Base-by-base conservation (phyloP, 1,284 basidiomycete genomes). In the Heterobasidion irregulare region DNA sequence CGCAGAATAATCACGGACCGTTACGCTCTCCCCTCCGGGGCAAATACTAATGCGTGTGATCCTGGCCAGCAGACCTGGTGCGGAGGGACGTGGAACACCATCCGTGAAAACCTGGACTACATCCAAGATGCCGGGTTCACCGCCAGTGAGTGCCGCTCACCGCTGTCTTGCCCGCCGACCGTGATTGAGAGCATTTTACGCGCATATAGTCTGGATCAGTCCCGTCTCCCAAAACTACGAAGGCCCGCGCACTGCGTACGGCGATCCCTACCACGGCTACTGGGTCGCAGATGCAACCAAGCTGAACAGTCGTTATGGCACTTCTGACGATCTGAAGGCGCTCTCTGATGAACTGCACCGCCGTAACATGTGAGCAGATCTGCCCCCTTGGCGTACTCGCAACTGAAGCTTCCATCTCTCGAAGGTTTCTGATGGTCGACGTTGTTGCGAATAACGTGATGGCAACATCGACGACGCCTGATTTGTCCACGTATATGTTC, bases 361-460 rank as follows among this genome's bases (percentile, higher is more conserved):
- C 33, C 77, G 87, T 45, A 75, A 76, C 52, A 91, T 91, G 86
- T 84, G 55, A 26, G 59, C 50, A 70, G 59, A 19, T 15, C 4
- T 51, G 41, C 13, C 47, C 43, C 38, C 49, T 50, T 9, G 8
- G 13, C 6, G 8, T 52, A 16, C 44, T 9, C 3, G 16, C 8
- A 2, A 7, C 8, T 44, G 18, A 8, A 10, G 26, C 41, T 12
- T 33, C 51, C 13, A 43, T 32, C 15, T 9, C 32, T 44, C 13
- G 50, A 16, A 77, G 75, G 76, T 82, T 82, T 64, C 72, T 89
- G 60, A 90, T 91, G 89, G 80, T 90, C 57, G 88, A 91, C 65
- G 72, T 91, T 50, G 87, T 89, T 41, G 80, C 88, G 34, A 90
- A 91, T 69, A 83, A 87, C 66, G 79, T 89, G 50, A 88, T 84